Base-by-base conservation (phyloP, 345 rosid genomes). In the Populus euphratica region DNA sequence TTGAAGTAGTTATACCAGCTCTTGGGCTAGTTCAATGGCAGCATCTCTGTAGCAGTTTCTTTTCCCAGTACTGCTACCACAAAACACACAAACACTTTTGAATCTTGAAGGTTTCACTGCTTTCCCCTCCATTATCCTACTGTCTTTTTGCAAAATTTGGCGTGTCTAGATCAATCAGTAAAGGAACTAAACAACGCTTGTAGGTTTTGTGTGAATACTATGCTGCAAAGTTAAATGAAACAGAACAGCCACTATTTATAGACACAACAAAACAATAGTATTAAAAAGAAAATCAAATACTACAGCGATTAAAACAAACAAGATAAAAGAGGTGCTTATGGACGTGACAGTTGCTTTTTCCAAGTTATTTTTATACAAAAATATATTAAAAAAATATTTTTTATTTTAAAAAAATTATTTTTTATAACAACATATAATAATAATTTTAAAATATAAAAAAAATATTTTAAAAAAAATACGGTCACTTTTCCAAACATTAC, bases 61-160 rank as follows among this genome's bases (percentile, higher is more conserved):
- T 18, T 81, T 81, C 13, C 84, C 84, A 20, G 81, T 16, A 43
- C 84, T 81, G 52, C 84, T 81, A 14, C 84, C 84, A 59, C 81
- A 81, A 31, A 81, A 81, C 13, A 81, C 79, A 74, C 81, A 78
- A 1, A 78, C 84, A 33, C 79, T 81, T 68, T 74, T 81, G 74
- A 81, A 78, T 39, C 81, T 77, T 54, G 84, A 78, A n/a, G 64
- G 64, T 65, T 70, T 73, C 72, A 54, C 36, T 35, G 21, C 16
- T 20, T 36, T 63, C 54, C 68, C 68, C 64, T 78, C 84, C 78
- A 69, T 76, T 6, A 38, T 16, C 65, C 27, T 67, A 44, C 1
- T 43, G 6, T 43, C 52, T 41, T 33, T 33, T 21, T 9, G 20
- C 18, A 18, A 52, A n/a, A 21, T 47, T 4, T 33, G 38, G 50